Evolutionary conservation across 345 rosid species (phyloP), one percentile per base, ranked within the genome.

Genomic region (Murraya paniculata): DNA sequence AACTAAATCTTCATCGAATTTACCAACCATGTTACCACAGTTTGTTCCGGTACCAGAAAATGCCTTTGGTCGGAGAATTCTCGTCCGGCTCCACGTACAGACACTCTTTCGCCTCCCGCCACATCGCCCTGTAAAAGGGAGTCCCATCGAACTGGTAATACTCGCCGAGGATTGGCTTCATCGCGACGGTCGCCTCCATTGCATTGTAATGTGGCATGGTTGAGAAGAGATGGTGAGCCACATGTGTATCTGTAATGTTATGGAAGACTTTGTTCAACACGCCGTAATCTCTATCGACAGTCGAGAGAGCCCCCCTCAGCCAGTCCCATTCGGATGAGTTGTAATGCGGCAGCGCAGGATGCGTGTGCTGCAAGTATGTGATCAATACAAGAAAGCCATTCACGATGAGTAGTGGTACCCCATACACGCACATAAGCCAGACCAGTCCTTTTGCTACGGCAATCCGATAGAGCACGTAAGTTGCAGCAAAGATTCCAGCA

Each of bases 201-300:
- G 91, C 89, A 53, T 89, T 85, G 60, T 91, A 89, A 73, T 91
- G 94, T 4, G 94, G 94, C 87, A 90, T 86, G 61, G 91, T 89
- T 6, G 92, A 86, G 85, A 89, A 86, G 60, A 90, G 83, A 60
- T 90, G 94, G 78, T 90, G 94, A 4, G 88, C 86, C 7, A 89
- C 91, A 33, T 90, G 94, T 0, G 94, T 89, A 67, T 89, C 91
- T 2, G 92, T 86, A 59, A 87, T 85, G 81, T 89, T 80, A 76
- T 90, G 94, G 80, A 89, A 87, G 18, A 90, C 87, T 81, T 84
- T 89, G 79, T 87, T 90, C 77, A 90, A 55, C 22, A 89, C 71
- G 4, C 94, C 94, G 28, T 86, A 90, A 66, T 89, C 91, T 62
- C 91, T 77, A 81, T 89, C 94, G 13, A 79, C 87, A 1, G 94